These are phyloP conservation scores for Adenanthera pavonina DNA, from an alignment of 306 rosid species.

Conservation along the genomic window DNA sequence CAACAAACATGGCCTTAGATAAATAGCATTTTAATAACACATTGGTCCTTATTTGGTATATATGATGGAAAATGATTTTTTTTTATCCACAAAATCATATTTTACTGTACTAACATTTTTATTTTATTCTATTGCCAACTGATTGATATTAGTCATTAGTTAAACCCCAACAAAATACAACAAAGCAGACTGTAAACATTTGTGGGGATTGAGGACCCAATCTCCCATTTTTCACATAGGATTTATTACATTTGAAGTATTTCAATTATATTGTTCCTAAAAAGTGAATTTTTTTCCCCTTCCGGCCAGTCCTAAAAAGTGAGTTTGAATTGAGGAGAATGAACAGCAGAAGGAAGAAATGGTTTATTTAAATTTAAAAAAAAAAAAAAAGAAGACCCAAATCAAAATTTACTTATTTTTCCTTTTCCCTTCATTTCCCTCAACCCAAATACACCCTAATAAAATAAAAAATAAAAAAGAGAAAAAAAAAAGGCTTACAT, in stretches of 20 bases:
- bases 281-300: no score
- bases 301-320: neutral
- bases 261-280: conserved; percentile 16
- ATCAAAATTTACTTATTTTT: neutral
- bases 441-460: neutral
- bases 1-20: neutral
- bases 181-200: no score
- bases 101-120: no score
- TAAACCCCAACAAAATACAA: neutral
- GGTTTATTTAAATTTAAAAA: neutral
- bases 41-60: neutral
- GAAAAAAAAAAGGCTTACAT: conserved; percentile 54
- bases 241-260: neutral
- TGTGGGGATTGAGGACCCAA: neutral
- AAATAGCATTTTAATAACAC: no score
- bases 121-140: neutral
- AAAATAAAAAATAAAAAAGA: neutral
- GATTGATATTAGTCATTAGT: neutral
- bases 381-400: neutral
- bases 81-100: no score
- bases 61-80: no score
- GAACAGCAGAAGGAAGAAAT: neutral
- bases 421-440: no score
- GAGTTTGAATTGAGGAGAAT: neutral
- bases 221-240: conserved; percentile 8